Base-by-base conservation (phyloP, 2,329 filamentous ascomycete genomes). In the Tolypocladium album region DNA sequence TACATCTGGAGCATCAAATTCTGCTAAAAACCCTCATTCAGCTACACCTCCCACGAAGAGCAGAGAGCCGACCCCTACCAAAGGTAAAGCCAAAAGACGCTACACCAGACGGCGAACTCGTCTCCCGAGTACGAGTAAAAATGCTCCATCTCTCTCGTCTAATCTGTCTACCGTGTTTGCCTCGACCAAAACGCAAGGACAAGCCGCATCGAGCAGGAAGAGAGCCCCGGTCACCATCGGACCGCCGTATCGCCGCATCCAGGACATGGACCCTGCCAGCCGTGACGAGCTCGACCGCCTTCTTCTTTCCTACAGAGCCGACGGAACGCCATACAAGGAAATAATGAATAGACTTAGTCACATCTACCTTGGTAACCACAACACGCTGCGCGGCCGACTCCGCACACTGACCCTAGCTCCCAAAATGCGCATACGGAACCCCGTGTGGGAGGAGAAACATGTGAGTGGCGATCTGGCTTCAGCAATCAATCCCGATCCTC, bases 191-290 rank as follows among this genome's bases (percentile, higher is more conserved):
- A 27, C n/a, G 22, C 22, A 4, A 9, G 17, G 9, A n/a, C 27
- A 15, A 11, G 47, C 47, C 27, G 5, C 17, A 34, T 17, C 27
- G 1, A n/a, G 13, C 27, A 11, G 3, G 8, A 15, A n/a, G 24
- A n/a, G n/a, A 27, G 38, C 22, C 20, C 15, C 15, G 3, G 17
- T n/a, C 9, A 6, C 56, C 27, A 4, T n/a, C 8, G 55, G 34
- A 2, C 39, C 34, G 13, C 59, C 56, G 22, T 61, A 52, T 27
- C n/a, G 9, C n/a, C 43, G 47, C 27, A 55, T 61, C 31, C 38
- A 61, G 12, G 40, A 61, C 22, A 61, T 61, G 59, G 59, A 61
- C n/a, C 40, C 56, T 3, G 52, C 39, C 24, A 58, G 17, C 24
- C 47, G 36, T 1, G 27, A 22, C 7, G 9, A 58, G 22, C 47